Base-by-base conservation (phyloP, 345 rosid species). In the Gossypioides kirkii region DNA sequence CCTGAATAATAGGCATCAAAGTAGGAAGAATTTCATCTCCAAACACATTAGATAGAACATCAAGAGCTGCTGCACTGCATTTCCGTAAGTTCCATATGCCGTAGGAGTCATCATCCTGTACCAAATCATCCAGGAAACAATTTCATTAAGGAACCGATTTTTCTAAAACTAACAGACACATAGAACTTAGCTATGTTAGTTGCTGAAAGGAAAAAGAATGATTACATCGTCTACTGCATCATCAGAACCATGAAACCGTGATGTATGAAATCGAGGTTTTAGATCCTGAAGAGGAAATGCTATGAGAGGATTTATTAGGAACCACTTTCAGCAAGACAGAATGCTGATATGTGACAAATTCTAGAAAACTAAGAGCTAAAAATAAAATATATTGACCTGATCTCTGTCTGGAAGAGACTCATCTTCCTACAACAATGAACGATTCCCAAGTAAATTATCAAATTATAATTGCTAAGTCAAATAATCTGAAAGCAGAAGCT, bases 11-110 rank as follows among this genome's bases (percentile, higher is more conserved):
- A 59, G 99, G 99, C 95, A 93, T 84, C 74, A 96, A 77, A 59
- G 90, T 77, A 41, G 98, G 92, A 81, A 96, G 99, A 83, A 91
- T 96, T 55, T 93, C 98, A 87, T 93, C 98, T 63, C 97, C 97
- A 86, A 86, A 93, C 65, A 85, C 86, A 82, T 88, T 96, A 63
- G 99, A 93, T 74, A 96, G 87, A 70, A 83, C 79, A 76, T 93
- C 99, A 81, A 96, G 90, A 73, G 95, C 94, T 46, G 99, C 99
- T 53, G 99, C 98, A 84, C 99, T 93, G 83, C 98, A 96, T 87
- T 93, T 96, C 81, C 99, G 81, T 73, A 96, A 86, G 81, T 93
- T 96, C 99, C 98, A 96, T 28, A 90, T 77, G n/a, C 90, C 90
- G 38, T 84, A 83, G 20, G 86, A 87, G 80, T 96, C 98, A 74